Percentiles rank a stretch among this genome's conserved stretches.
Evolutionary conservation across 352 stramenopile species (phyloP).

Genomic region (Phytophthora syringae): DNA sequence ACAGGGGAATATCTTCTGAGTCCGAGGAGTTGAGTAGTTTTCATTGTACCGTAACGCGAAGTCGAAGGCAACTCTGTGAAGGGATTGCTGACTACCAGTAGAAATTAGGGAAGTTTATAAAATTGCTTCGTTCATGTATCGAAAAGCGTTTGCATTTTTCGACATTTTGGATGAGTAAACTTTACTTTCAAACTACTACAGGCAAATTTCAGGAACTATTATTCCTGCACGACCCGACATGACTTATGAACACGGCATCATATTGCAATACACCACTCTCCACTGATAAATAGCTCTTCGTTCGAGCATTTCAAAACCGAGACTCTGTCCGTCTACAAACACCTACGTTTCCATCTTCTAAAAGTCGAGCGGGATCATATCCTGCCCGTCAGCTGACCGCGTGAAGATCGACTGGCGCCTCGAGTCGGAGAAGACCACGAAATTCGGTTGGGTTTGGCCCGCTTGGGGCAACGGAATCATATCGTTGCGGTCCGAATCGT

Average conservation of each 20-base stretch:
- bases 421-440: constrained; percentile 46
- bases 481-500: constrained; percentile 35
- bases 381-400: constrained; percentile 37
- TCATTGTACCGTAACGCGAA: no score
- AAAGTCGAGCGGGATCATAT: constrained; percentile 51
- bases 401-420: constrained; percentile 46
- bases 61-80: no score
- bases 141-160: no score
- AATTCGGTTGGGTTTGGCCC: constrained; percentile 21
- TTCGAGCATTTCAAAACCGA: constrained; percentile 36
- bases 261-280: constrained; percentile 21
- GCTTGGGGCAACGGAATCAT: constrained; percentile 38
- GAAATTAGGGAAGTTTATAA: no score
- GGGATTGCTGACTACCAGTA: no score
- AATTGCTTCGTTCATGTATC: no score
- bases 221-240: no score
- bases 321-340: constrained; percentile 14
- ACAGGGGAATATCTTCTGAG: neutral
- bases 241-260: no score
- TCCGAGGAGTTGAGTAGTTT: neutral
- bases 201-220: no score
- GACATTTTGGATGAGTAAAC: no score
- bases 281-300: constrained; percentile 50
- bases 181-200: no score
- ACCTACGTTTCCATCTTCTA: constrained; percentile 19